phyloP scores from a whole-genome alignment of 1,284 basidiomycete species.

The Cutaneotrichosporon dermatis region DNA sequence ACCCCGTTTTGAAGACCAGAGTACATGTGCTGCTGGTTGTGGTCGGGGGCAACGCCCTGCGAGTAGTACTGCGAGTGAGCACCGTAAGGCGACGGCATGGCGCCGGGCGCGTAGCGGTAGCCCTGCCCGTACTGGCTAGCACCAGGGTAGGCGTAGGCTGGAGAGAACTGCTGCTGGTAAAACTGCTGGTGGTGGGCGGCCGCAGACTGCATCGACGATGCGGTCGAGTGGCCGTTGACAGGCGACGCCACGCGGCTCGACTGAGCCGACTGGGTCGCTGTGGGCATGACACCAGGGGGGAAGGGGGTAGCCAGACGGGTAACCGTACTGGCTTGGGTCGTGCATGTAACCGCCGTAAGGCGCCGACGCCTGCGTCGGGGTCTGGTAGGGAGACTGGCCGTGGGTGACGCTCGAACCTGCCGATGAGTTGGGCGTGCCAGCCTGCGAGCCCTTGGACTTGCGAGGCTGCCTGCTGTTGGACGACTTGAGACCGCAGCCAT shows the following conservation, averaged over 20 bases:
- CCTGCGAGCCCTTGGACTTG: slow-evolving; percentile 41
- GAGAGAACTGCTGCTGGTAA: slow-evolving; percentile 34
- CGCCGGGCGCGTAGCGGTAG: slow-evolving; percentile 29
- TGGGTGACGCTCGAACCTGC: slow-evolving; percentile 29
- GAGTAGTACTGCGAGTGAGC: slow-evolving; percentile 37
- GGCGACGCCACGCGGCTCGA: slow-evolving; percentile 44
- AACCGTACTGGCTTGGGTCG: slow-evolving; percentile 33
- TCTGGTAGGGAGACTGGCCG: slow-evolving; percentile 42
- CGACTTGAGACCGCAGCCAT: slow-evolving; percentile 46
- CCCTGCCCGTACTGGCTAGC: slow-evolving; percentile 25
- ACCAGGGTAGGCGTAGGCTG: slow-evolving; percentile 32
- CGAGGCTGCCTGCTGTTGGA: slow-evolving; percentile 37
- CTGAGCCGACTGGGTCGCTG: slow-evolving; percentile 32
- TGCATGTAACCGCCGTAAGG: slow-evolving; percentile 44
- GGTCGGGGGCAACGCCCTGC: slow-evolving; percentile 33
- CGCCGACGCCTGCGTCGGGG: slow-evolving; percentile 34
- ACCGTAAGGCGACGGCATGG: slow-evolving; percentile 34
- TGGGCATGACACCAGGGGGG: slow-evolving; percentile 27
- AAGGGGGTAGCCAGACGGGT: slow-evolving; percentile 28
- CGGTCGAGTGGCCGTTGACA: slow-evolving; percentile 40
- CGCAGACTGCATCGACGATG: slow-evolving; percentile 25
- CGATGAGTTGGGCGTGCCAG: slow-evolving; percentile 41
- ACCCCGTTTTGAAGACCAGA: slow-evolving; percentile 31
- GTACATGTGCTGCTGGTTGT: slow-evolving; percentile 39
- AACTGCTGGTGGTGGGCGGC: slow-evolving; percentile 33